Base-by-base conservation (phyloP, 371 early-diverging fungal species). In the Apophysomyces ossiformis region DNA sequence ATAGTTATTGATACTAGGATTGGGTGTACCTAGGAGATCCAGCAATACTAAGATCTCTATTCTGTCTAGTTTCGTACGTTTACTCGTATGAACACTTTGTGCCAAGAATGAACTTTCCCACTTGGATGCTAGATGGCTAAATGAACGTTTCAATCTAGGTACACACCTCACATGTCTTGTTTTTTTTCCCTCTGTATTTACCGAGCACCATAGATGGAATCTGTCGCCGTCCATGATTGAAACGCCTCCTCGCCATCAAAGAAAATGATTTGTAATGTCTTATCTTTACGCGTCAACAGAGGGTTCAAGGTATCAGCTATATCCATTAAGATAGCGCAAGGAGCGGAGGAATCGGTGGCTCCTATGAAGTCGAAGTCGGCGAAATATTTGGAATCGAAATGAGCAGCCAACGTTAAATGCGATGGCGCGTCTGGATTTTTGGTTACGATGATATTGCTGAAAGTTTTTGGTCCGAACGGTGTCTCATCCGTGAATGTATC, bases 171-270 rank as follows among this genome's bases (percentile, higher is more conserved):
- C 12, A 11, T 18, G 4, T 56, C 7, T 36, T 56, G 11, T 37
- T 12, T 37, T 5, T 18, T 47, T 46, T 26, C 18, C 50, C 58
- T 43, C 38, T 36, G 15, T 35, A 46, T 4, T 62, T 71, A 71
- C 71, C 71, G 56, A 15, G 95, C 83, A 5, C 98, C 98, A 79
- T 96, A 97, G 13, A 93, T 76, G 1, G 95, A 95, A 78, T 96
- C 97, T 0, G 75, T 82, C 26, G 32, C 69, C 0, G 85, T 77
- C 96, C 96, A 96, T 0, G 83, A 69, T 21, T 66, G 70, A 69
- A 94, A 95, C 4, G 97, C 96, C 74, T 97, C 98, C 62, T 97
- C 98, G 26, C 98, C 97, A 73, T 97, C 97, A 72, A 97, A 96
- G 69, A 97, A 97, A 21, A 96, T 81, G 16, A 97, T 60, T 70